Evolutionary conservation across 257 asterid species (phyloP), one percentile per base, ranked within the genome.

Genomic region (Solanum neorickii): DNA sequence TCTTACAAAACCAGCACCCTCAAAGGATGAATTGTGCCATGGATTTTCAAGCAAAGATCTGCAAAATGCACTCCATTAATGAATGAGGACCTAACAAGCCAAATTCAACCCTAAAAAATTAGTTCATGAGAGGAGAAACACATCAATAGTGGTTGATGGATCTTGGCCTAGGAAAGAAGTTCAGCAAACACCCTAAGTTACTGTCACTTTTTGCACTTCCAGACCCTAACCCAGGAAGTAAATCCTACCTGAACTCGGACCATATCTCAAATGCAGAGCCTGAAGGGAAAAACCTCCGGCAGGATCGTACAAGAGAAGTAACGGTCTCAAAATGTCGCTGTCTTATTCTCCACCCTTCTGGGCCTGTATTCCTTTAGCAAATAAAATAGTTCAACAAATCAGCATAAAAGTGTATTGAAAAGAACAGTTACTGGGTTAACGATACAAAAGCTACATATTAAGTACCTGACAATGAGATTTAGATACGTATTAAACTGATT

Each of bases 281-380:
- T 56, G 91, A 86, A 87, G 98, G 98, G 88, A 97, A 97, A 91
- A 97, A 97, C 89, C 98, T 94, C 88, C 99, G 95, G 90, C 96
- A 93, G 83, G 99, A 93, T 76, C 98, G 94, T 87, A 96, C 95
- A 83, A 97, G 99, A 84, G 99, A 95, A 83, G 98, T 95, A 60
- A 96, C 89, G 52, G 97, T 91, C 92, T 92, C 94, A 92, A 97
- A 96, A 94, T 96, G 99, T 14, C 96, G 93, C 83, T 97, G 99
- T 90, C 98, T 93, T 91, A 96, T 78, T 90, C 98, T 95, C 98
- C 98, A 97, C 74, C 99, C 99, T 94, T 97, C 99, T 75, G 99
- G 96, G 83, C 99, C 98, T 75, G 99, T 93, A 88, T 92, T 95
- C 96, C 99, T 96, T 94, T 88, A 86, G 88, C 91, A 90, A 82